Base-by-base conservation (phyloP, 106 monocot genomes). In the Allium sativum region DNA sequence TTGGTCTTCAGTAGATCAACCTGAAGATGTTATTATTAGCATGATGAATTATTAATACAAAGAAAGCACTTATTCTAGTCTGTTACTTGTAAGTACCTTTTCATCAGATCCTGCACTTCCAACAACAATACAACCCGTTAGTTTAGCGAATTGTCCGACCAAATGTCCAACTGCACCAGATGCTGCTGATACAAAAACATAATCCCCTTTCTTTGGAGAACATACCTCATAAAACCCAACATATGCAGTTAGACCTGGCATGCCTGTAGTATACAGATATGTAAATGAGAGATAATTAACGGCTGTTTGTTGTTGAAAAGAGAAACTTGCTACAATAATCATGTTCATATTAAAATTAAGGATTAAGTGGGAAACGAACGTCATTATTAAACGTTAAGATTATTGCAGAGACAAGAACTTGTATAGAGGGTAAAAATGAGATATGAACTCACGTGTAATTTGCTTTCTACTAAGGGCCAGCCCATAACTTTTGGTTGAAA, bases 1-100 rank as follows among this genome's bases (percentile, higher is more conserved):
- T 80, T 84, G 57, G 43, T 59, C 53, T 73, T 84, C 67, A 80
- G 18, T 15, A 80, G 51, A 55, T 68, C 56, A 8, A 84, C 79
- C 83, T 84, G 72, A 66, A 18, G 16, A 55, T 7, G 18, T 31
- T 31, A 31, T 31, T 31, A 31, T 31, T 31, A 31, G 5, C 31
- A 31, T 31, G 15, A 0, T 17, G 21, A 55, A 16, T 7, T 17
- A 18, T 6, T 19, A 55, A 18, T 15, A 55, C 10, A 55, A 20
- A 18, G 55, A 7, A 55, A 16, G 21, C 10, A 18, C 18, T 10
- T 15, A 18, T 16, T 16, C 0, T 31, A 20, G 18, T 15, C 2
- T 4, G 19, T 10, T 18, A 12, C 20, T 12, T 40, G n/a, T 2
- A 40, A 31, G 19, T 7, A 58, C 68, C 58, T 68, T 68, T 20